Evolutionary conservation across 768 basidiomycete species (phyloP).

Genomic region (Erythrobasidium yunnanense): DNA sequence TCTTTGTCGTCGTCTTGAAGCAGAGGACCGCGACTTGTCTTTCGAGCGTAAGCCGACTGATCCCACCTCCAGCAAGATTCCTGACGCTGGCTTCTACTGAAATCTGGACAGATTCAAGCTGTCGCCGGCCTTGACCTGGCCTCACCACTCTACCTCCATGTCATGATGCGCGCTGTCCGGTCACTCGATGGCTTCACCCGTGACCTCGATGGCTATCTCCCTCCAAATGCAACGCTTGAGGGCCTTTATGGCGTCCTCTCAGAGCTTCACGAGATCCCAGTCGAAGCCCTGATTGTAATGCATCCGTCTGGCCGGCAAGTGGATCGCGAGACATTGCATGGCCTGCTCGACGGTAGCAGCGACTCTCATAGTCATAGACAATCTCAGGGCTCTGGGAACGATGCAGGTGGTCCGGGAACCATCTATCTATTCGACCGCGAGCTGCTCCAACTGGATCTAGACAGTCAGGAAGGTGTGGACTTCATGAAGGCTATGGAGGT

Average conservation of each 20-base stretch:
- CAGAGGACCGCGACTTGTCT: no score
- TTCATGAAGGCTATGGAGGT: neutral
- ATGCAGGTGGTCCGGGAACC: neutral
- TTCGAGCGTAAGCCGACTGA: no score
- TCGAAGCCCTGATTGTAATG: slow-evolving; percentile 20
- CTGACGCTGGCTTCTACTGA: no score
- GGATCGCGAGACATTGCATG: neutral
- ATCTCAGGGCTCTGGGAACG: neutral
- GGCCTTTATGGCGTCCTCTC: slow-evolving; percentile 6
- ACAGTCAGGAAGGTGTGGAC: neutral
- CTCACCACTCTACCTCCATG: no score
- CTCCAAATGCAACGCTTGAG: neutral
- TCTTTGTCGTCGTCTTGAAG: no score
- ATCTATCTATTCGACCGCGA: slow-evolving; percentile 21
- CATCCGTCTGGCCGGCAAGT: slow-evolving; percentile 22
- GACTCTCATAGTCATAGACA: neutral
- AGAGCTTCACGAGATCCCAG: neutral
- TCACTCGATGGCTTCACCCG: slow-evolving; percentile 11
- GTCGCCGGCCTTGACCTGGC: no score
- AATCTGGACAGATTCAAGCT: no score
- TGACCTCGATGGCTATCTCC: slow-evolving; percentile 1
- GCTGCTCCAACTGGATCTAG: slow-evolving; percentile 1
- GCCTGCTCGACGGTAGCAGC: neutral
- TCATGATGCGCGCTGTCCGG: slow-evolving; percentile 10
- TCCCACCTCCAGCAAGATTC: no score